phyloP scores from a whole-genome alignment of 148 eudicot genomes.

The Heliosperma pusillum region DNA sequence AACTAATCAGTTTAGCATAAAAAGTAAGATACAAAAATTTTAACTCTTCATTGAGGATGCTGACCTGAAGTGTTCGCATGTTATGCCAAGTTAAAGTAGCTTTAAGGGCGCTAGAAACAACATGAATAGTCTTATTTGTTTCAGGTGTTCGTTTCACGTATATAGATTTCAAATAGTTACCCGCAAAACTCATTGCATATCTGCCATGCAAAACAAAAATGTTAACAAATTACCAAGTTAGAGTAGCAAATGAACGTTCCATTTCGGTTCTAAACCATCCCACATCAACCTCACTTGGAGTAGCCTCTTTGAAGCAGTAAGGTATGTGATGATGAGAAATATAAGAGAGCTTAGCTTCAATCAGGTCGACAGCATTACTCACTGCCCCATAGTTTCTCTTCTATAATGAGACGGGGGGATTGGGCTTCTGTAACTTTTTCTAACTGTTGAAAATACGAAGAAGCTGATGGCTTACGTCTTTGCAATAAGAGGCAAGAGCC shows the following conservation, averaged over 20 bases:
- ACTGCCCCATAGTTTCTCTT: too few relatives aligned
- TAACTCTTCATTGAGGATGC: background rate
- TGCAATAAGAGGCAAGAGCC: constrained; percentile 90
- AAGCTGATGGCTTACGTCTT: constrained; percentile 63
- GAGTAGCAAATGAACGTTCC: too few relatives aligned
- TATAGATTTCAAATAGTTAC: constrained; percentile 66
- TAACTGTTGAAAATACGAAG: background rate
- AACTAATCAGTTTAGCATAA: background rate
- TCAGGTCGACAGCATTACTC: too few relatives aligned
- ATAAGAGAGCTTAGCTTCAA: too few relatives aligned
- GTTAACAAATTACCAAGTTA: background rate
- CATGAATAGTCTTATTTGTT: constrained; percentile 66
- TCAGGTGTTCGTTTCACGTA: constrained; percentile 83
- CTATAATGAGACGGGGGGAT: too few relatives aligned
- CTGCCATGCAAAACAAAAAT: constrained; percentile 36
- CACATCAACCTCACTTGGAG: too few relatives aligned
- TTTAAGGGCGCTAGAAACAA: constrained; percentile 86
- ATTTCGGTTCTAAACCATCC: too few relatives aligned
- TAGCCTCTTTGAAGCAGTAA: too few relatives aligned
- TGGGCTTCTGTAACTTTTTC: background rate
- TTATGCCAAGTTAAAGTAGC: constrained; percentile 91
- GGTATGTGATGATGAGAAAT: too few relatives aligned
- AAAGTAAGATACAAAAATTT: constrained; percentile 1
- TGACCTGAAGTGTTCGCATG: constrained; percentile 97
- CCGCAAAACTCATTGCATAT: constrained; percentile 95